Conservation (phyloP, 345 rosid species). For the Corchorus capsularis region DNA sequence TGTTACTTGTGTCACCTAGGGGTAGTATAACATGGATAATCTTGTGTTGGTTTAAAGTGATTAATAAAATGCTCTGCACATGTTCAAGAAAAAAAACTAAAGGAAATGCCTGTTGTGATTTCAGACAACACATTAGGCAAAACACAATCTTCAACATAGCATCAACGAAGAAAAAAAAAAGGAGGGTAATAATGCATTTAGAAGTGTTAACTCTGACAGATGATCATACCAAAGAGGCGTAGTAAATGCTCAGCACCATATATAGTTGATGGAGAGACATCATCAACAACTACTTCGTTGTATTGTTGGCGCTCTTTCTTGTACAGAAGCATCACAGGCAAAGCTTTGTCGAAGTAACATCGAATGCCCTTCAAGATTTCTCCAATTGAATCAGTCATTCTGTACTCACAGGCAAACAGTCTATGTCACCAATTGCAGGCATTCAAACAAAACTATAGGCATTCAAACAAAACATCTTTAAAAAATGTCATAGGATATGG, state of each 20-base stretch:
- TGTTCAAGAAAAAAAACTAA: neutral
- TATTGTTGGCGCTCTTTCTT: conserved; percentile 85
- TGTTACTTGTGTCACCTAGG: neutral
- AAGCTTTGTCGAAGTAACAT: conserved; percentile 84
- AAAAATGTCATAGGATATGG: neutral
- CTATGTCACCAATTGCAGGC: conserved; percentile 10
- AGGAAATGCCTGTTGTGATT: neutral
- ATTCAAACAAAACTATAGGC: neutral
- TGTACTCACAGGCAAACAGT: conserved; percentile 32
- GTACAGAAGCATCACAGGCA: conserved; percentile 80
- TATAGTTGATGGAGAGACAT: conserved; percentile 65
- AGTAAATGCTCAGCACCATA: conserved; percentile 86
- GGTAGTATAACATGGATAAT: neutral
- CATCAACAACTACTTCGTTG: conserved; percentile 46
- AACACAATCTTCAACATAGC: neutral
- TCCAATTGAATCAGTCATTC: conserved; percentile 61
- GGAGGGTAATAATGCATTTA: neutral
- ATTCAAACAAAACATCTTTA: neutral
- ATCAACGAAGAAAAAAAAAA: neutral
- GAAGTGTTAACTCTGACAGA: neutral
- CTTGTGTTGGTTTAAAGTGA: neutral
- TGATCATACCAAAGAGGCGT: conserved; percentile 68
- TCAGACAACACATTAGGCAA: neutral
- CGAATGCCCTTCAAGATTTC: conserved; percentile 79
- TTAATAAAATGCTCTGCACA: neutral